phyloP scores from a whole-genome alignment of 179 eudicot species.

The Silene coronaria region DNA sequence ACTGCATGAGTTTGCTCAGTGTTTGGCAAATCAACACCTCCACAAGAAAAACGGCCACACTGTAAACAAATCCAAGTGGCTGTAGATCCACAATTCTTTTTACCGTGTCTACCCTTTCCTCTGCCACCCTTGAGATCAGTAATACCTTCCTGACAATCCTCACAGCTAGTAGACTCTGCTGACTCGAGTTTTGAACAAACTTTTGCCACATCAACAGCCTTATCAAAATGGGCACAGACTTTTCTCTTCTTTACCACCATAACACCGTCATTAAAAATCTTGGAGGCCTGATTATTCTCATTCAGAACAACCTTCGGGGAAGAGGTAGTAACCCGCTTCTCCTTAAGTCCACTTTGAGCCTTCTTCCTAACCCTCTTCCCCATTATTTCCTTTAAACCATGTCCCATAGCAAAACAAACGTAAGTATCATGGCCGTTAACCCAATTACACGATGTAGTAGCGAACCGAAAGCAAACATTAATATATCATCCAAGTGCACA shows the following conservation, averaged over 20 bases:
- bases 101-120: constrained; percentile 62
- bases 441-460: not conserved
- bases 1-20: constrained; percentile 63
- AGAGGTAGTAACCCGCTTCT: constrained; percentile 36
- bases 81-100: constrained; percentile 55
- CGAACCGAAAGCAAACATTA: not conserved
- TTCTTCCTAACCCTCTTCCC: constrained; percentile 71
- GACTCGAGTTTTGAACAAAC: constrained; percentile 46
- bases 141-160: constrained; percentile 67
- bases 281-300: constrained; percentile 24
- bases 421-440: constrained; percentile 9
- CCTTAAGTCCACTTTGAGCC: constrained; percentile 55
- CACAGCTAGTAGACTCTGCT: constrained; percentile 47
- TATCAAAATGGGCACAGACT: constrained; percentile 62
- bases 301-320: constrained; percentile 28
- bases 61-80: constrained; percentile 88
- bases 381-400: constrained; percentile 52
- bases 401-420: not conserved
- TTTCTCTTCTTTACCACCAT: constrained; percentile 41
- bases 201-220: constrained; percentile 49
- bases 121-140: constrained; percentile 49
- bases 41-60: constrained; percentile 81
- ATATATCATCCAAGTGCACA: not conserved
- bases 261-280: constrained; percentile 29
- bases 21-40: constrained; percentile 79